Conservation (phyloP, 805 yeast genomes). For the Ogataea populi-albae region DNA sequence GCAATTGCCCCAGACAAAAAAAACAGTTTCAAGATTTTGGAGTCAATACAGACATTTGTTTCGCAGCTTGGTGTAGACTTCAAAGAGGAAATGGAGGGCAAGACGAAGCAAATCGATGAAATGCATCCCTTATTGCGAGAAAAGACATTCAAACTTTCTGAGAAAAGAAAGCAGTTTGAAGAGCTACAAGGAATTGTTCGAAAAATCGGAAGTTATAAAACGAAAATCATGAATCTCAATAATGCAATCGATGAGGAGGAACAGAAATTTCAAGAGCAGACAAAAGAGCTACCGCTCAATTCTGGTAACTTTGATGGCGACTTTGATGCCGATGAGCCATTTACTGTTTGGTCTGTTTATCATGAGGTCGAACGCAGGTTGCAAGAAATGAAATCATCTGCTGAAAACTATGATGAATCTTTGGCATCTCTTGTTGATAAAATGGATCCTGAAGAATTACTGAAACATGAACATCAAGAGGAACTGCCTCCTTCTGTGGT, state of each 20-base stretch:
- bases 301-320: conserved; percentile 48
- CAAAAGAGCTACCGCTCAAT: conserved; percentile 30
- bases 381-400: conserved; percentile 21
- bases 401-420: neutral
- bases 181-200: conserved; percentile 45
- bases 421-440: conserved; percentile 9
- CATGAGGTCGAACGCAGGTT: conserved; percentile 46
- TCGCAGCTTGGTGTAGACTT: conserved; percentile 55
- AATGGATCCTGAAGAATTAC: conserved; percentile 10
- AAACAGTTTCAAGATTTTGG: conserved; percentile 41
- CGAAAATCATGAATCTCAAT: conserved; percentile 54
- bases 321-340: conserved; percentile 91
- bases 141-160: conserved; percentile 50
- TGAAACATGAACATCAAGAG: conserved; percentile 14
- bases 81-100: conserved; percentile 51
- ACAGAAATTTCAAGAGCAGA: conserved; percentile 44
- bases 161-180: conserved; percentile 48
- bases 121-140: conserved; percentile 57
- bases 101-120: conserved; percentile 49
- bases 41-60: conserved; percentile 50
- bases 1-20: conserved; percentile 13
- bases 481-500: conserved; percentile 49
- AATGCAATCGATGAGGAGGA: conserved; percentile 66
- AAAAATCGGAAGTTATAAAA: conserved; percentile 47
- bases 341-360: conserved; percentile 60